A percentile compares a stretch with the other conserved stretches of the same genome.
Conservation (phyloP, 139 green algal genomes). For the Chlamydomonas sp. region DNA sequence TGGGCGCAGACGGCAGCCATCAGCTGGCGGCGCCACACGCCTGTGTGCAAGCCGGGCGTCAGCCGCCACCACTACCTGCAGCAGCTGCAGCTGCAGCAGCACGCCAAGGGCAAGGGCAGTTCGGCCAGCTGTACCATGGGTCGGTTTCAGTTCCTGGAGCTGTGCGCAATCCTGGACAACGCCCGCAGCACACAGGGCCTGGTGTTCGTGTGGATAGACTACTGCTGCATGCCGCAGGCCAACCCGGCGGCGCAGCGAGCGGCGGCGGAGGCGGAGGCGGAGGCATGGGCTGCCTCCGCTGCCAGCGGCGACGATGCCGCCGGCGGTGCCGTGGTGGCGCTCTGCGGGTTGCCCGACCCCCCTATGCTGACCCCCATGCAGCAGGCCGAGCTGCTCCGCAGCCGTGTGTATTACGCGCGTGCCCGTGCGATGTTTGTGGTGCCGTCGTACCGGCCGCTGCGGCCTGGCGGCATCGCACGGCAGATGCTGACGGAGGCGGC, state of each 20-base stretch:
- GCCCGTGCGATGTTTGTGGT: slow-evolving; percentile 1
- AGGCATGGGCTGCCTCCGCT: no score
- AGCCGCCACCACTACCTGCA: not conserved
- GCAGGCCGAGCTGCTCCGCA: no score
- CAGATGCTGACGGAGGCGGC: not conserved
- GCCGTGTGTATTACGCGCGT: not conserved
- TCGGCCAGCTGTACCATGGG: not conserved
- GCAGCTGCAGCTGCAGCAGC: not conserved
- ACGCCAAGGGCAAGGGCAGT: not conserved
- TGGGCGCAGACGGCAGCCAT: not conserved
- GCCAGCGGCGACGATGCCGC: no score
- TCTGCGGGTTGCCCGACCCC: not conserved
- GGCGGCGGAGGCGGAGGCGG: not conserved
- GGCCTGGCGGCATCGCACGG: not conserved
- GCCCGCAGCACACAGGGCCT: not conserved
- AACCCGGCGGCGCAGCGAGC: not conserved
- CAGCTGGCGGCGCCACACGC: not conserved
- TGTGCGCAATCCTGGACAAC: not conserved
- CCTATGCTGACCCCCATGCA: not conserved
- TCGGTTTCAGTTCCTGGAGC: not conserved
- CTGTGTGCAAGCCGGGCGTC: no score
- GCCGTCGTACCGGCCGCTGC: not conserved
- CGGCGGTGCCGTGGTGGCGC: not conserved
- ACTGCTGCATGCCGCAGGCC: not conserved
- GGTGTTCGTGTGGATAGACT: no score